Evolutionary conservation across 805 yeast species (phyloP).

Genomic region (Metschnikowia sp.): DNA sequence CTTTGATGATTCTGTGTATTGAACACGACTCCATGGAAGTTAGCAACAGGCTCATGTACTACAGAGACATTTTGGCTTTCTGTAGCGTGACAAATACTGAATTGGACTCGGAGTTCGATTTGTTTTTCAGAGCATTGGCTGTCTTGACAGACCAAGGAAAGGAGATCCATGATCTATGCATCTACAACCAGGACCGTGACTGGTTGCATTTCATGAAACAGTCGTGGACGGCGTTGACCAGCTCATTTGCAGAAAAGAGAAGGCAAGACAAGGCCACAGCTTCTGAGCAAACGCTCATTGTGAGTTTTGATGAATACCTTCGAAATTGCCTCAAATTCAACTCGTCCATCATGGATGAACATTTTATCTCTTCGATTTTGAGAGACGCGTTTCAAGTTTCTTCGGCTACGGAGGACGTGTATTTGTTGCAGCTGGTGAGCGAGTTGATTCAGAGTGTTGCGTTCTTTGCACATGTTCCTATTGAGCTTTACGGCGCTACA

Average conservation of each 20-base stretch:
- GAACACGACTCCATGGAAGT: constrained; percentile 47
- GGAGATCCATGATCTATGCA: constrained; percentile 49
- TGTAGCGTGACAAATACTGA: constrained; percentile 32
- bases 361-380: constrained; percentile 29
- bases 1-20: constrained; percentile 56
- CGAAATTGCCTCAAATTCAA: constrained; percentile 48
- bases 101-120: constrained; percentile 49
- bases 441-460: constrained; percentile 42
- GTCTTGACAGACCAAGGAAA: constrained; percentile 51
- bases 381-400: constrained; percentile 35
- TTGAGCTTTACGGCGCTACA: constrained; percentile 29
- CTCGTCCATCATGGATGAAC: constrained; percentile 42
- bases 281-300: background rate
- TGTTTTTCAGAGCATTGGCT: constrained; percentile 46
- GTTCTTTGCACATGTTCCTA: constrained; percentile 47
- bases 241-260: background rate
- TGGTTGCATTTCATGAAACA: constrained; percentile 17
- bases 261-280: background rate
- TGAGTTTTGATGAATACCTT: constrained; percentile 29
- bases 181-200: constrained; percentile 35
- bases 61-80: constrained; percentile 50
- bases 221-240: constrained; percentile 4
- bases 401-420: constrained; percentile 33
- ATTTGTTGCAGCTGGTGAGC: constrained; percentile 37
- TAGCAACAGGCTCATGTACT: constrained; percentile 51